phyloP scores from a whole-genome alignment of 768 basidiomycete species.

The Auriculariales sp. region DNA sequence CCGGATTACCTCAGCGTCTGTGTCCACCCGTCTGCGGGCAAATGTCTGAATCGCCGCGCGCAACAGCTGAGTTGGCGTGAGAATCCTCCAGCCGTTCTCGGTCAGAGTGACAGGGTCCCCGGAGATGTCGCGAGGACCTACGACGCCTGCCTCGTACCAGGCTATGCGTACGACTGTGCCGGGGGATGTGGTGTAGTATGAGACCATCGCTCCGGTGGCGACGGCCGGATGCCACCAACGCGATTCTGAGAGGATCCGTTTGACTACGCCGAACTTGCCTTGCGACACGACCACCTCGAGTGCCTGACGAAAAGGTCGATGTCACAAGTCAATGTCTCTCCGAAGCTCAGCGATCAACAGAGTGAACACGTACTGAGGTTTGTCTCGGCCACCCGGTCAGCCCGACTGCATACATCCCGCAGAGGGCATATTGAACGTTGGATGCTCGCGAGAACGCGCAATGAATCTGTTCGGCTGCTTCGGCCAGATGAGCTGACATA shows the following conservation, averaged over 20 bases:
- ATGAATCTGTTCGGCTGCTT: background rate
- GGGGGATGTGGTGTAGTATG: background rate
- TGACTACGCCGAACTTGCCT: background rate
- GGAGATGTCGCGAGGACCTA: background rate
- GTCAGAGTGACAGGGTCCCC: background rate
- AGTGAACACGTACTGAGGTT: background rate
- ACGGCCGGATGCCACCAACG: background rate
- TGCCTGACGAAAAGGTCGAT: background rate
- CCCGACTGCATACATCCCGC: background rate
- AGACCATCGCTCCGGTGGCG: background rate
- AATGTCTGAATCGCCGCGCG: background rate
- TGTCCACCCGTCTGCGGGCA: background rate
- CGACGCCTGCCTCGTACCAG: background rate
- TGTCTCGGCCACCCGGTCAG: background rate
- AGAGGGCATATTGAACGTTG: background rate
- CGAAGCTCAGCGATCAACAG: background rate
- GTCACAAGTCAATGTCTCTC: too few relatives aligned
- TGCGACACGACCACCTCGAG: background rate
- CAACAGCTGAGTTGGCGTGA: background rate
- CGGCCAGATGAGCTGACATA: background rate
- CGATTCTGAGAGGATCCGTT: background rate
- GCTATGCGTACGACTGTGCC: background rate
- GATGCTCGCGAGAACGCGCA: background rate
- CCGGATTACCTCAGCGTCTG: background rate
- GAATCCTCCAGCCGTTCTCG: background rate